These are phyloP conservation scores for Mollisiaceae sp. DNA, from an alignment of 2,329 filamentous ascomycete species.

Conservation along the genomic window DNA sequence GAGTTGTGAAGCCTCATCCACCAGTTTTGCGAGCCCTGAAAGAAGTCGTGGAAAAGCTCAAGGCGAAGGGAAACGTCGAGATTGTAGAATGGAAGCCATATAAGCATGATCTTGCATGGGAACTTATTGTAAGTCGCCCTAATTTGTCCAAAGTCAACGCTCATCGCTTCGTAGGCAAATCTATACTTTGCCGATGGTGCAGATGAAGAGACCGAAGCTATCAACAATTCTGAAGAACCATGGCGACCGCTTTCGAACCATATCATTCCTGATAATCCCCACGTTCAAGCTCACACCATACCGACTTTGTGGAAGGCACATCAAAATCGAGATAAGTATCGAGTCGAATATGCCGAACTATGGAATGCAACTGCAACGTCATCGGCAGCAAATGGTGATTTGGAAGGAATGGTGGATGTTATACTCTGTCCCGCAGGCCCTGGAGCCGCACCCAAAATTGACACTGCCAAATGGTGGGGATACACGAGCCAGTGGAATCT, in stretches of 20 bases:
- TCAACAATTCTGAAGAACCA: constrained; percentile 62
- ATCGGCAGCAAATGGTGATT: constrained; percentile 34
- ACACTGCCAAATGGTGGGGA: constrained; percentile 61
- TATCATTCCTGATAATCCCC: constrained; percentile 59
- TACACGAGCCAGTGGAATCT: constrained; percentile 74
- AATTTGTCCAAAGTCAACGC: constrained; percentile 15
- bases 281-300: constrained; percentile 49
- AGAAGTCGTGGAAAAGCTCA: constrained; percentile 58
- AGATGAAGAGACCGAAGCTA: constrained; percentile 53
- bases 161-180: constrained; percentile 30
- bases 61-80: constrained; percentile 51
- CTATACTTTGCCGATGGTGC: constrained; percentile 66
- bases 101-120: constrained; percentile 56
- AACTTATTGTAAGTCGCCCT: constrained; percentile 49
- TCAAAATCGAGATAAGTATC: constrained; percentile 46
- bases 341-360: constrained; percentile 29
- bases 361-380: constrained; percentile 43
- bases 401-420: constrained; percentile 56
- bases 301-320: constrained; percentile 49
- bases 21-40: constrained; percentile 62
- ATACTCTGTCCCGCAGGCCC: constrained; percentile 65
- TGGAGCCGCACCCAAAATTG: constrained; percentile 56
- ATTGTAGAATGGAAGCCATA: constrained; percentile 60
- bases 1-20: constrained; percentile 63
- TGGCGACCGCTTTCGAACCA: constrained; percentile 61